Conservation (phyloP, 2,329 filamentous ascomycete species). For the Colletotrichum sansevieriae region DNA sequence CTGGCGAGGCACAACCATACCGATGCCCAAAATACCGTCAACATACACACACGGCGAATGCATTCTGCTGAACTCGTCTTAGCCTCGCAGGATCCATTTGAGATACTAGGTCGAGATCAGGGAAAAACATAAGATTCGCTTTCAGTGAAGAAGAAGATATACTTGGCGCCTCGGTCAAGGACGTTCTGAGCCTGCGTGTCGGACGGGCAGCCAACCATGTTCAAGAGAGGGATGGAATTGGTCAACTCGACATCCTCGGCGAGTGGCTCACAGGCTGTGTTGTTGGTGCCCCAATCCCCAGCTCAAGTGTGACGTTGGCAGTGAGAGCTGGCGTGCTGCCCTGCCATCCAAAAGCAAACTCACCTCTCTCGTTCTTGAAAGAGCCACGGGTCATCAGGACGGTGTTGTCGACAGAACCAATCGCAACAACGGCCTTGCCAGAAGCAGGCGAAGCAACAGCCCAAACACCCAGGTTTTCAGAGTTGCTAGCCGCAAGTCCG, state of each 20-base stretch:
- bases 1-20: conserved; percentile 41
- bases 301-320: conserved; percentile 29
- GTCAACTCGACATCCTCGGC: conserved; percentile 56
- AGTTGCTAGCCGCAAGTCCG: conserved; percentile 45
- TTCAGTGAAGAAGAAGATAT: no score
- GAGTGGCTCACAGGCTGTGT: conserved; percentile 55
- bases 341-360: conserved; percentile 38
- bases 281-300: conserved; percentile 25
- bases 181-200: conserved; percentile 54
- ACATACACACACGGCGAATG: conserved; percentile 9
- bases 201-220: conserved; percentile 52
- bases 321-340: conserved; percentile 21
- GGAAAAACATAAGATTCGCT: conserved; percentile 25
- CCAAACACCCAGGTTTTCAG: conserved; percentile 45
- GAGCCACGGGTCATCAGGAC: conserved; percentile 41
- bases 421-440: conserved; percentile 44
- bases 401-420: conserved; percentile 46
- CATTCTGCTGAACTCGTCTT: conserved; percentile 23
- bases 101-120: background rate
- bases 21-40: conserved; percentile 40
- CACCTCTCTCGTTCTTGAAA: conserved; percentile 34
- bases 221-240: conserved; percentile 56
- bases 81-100: background rate
- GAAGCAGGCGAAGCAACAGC: conserved; percentile 44
- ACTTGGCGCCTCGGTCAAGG: conserved; percentile 56